phyloP scores from a whole-genome alignment of 169 alveolate genomes.

The Plasmodium knowlesi region DNA sequence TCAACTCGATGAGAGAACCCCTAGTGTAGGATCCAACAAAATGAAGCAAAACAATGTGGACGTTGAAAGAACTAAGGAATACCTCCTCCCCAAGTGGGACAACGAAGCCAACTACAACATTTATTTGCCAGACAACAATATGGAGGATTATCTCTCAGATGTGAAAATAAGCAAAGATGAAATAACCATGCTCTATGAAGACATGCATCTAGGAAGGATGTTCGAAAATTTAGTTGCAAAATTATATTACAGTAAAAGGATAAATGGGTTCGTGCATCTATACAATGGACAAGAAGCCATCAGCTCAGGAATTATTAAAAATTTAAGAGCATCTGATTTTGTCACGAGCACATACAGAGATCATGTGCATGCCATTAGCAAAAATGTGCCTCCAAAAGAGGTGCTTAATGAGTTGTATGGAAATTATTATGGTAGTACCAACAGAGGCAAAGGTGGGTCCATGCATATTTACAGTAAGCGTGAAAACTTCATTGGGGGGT shows the following conservation, averaged over 20 bases:
- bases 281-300: constrained; percentile 92
- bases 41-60: neutral
- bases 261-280: constrained; percentile 91
- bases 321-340: constrained; percentile 86
- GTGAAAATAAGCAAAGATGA: constrained; percentile 77
- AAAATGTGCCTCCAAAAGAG: constrained; percentile 88
- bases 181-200: constrained; percentile 85
- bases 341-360: constrained; percentile 91
- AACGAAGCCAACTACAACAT: constrained; percentile 13
- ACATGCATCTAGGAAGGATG: constrained; percentile 86
- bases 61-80: neutral
- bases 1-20: neutral
- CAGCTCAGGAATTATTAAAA: constrained; percentile 88
- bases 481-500: constrained; percentile 90
- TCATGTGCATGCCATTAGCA: constrained; percentile 89
- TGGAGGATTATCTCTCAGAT: constrained; percentile 40
- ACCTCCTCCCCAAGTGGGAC: neutral
- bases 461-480: constrained; percentile 90
- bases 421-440: constrained; percentile 88
- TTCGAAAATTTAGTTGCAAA: constrained; percentile 90
- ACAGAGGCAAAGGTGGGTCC: constrained; percentile 92
- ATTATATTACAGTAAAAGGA: constrained; percentile 86
- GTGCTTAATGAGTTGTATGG: constrained; percentile 91
- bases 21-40: neutral
- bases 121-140: constrained; percentile 28